These are phyloP conservation scores for Emergomyces pasteurianus DNA, from an alignment of 2,329 filamentous ascomycete genomes.

Conservation along the genomic window DNA sequence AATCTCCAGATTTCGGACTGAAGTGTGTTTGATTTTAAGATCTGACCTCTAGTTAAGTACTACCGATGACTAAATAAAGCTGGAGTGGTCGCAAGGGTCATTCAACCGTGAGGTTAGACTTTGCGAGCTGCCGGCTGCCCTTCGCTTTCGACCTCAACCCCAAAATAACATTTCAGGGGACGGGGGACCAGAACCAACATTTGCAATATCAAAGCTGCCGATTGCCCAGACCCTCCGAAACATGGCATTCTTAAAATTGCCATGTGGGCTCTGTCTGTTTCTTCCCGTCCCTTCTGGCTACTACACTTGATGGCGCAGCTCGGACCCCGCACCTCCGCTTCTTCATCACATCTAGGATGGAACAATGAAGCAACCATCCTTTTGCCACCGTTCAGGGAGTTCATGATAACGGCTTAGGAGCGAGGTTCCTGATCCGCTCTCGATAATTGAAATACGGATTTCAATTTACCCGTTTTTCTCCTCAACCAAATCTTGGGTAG, in stretches of 20 bases:
- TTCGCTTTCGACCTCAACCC: neutral
- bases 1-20: neutral
- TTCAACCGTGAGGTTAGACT: neutral
- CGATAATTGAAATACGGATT: neutral
- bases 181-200: neutral
- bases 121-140: neutral
- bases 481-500: neutral
- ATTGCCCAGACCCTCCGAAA: neutral
- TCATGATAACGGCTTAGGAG: neutral
- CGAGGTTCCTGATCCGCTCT: neutral
- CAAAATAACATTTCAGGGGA: neutral
- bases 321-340: neutral
- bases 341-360: neutral
- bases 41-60: too few relatives aligned
- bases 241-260: neutral
- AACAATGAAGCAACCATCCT: neutral
- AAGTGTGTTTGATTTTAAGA: neutral
- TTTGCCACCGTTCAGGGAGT: neutral
- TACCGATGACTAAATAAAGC: neutral
- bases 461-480: neutral
- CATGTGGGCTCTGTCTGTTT: neutral
- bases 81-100: neutral
- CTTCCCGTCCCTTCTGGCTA: neutral
- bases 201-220: neutral
- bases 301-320: neutral